Conservation (phyloP, 1,284 basidiomycete species). For the Fomitopsis pinicola region DNA sequence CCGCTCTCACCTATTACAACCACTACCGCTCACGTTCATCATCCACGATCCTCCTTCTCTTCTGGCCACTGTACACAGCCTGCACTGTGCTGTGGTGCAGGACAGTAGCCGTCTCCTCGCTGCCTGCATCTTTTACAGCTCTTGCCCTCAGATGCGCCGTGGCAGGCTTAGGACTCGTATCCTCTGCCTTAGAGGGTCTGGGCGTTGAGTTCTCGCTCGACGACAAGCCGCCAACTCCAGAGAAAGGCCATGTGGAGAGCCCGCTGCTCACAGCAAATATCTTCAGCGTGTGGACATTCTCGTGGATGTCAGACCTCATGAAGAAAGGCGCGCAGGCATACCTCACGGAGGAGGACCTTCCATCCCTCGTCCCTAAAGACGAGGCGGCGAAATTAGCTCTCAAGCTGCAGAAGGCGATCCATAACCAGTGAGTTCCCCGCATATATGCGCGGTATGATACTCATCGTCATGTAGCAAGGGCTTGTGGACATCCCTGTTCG, state of each 20-base stretch:
- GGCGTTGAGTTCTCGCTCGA: slow-evolving; percentile 57
- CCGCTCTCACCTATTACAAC: slow-evolving; percentile 58
- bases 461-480: slow-evolving; percentile 35
- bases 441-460: not conserved
- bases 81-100: slow-evolving; percentile 58
- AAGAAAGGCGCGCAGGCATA: slow-evolving; percentile 55
- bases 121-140: slow-evolving; percentile 28
- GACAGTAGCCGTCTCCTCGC: slow-evolving; percentile 39
- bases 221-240: slow-evolving; percentile 22
- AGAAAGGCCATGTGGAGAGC: slow-evolving; percentile 54
- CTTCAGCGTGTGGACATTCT: slow-evolving; percentile 73
- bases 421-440: slow-evolving; percentile 45
- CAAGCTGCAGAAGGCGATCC: slow-evolving; percentile 56
- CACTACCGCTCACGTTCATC: slow-evolving; percentile 78
- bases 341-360: slow-evolving; percentile 78
- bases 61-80: slow-evolving; percentile 74
- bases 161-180: slow-evolving; percentile 45
- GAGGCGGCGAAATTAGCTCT: slow-evolving; percentile 70
- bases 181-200: slow-evolving; percentile 68
- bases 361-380: slow-evolving; percentile 62
- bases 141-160: slow-evolving; percentile 46
- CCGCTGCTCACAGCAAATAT: slow-evolving; percentile 83
- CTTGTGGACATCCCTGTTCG: slow-evolving; percentile 69
- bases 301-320: slow-evolving; percentile 80
- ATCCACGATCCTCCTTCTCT: slow-evolving; percentile 75